Conservation (phyloP, 1,284 basidiomycete species). For the Trichosporon coremiiforme region DNA sequence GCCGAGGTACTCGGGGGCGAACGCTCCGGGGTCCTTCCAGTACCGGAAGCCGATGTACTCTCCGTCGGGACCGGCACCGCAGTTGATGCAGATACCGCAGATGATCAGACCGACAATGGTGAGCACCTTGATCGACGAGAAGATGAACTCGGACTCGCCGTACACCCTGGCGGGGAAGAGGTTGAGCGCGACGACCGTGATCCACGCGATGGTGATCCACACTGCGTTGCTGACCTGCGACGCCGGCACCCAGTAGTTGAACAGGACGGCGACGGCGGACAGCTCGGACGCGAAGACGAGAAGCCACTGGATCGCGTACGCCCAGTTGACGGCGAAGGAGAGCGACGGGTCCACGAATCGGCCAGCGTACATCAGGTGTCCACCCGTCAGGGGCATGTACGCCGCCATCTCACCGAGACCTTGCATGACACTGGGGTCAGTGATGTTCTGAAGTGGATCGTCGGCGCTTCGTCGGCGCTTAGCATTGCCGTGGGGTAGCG, state of each 20-base stretch:
- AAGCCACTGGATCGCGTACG: conserved; percentile 9
- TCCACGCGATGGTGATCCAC: conserved; percentile 59
- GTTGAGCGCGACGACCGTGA: conserved; percentile 64
- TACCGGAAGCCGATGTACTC: conserved; percentile 56
- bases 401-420: conserved; percentile 36
- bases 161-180: conserved; percentile 34
- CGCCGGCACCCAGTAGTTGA: conserved; percentile 37
- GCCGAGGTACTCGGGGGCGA: conserved; percentile 39
- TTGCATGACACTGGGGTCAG: conserved; percentile 28
- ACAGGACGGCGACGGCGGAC: conserved; percentile 34
- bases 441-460: not conserved
- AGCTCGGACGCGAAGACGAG: conserved; percentile 20
- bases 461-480: not conserved
- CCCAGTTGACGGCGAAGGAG: conserved; percentile 43
- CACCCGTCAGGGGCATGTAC: conserved; percentile 59
- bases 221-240: conserved; percentile 33
- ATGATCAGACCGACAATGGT: conserved; percentile 65
- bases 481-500: not conserved
- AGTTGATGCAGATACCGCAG: conserved; percentile 66
- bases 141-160: conserved; percentile 55
- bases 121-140: conserved; percentile 72
- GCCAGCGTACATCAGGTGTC: conserved; percentile 70
- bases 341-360: conserved; percentile 45
- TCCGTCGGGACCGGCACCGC: conserved; percentile 55
- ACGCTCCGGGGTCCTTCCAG: conserved; percentile 58